Evolutionary conservation across 169 alveolate species (phyloP).

Genomic region (Cryptosporidium canis): DNA sequence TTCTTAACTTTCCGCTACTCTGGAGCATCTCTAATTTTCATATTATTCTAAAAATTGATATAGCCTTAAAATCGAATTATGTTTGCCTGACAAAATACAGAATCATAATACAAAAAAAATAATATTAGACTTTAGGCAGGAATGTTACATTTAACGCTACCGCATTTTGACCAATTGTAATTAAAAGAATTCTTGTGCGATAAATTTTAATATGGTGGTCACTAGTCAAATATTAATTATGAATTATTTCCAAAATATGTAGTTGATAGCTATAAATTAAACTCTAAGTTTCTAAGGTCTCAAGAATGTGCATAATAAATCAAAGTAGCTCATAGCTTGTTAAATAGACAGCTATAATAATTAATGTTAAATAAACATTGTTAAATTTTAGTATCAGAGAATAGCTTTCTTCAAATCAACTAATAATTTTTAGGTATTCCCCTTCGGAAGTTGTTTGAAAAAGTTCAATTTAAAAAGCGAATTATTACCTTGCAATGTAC

Average conservation of each 20-base stretch:
- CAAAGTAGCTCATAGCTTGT: no score
- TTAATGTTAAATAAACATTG: no score
- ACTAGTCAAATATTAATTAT: not conserved
- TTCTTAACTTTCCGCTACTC: slow-evolving; percentile 73
- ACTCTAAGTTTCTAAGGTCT: no score
- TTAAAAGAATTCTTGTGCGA: not conserved
- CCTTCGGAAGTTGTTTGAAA: no score
- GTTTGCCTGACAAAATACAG: not conserved
- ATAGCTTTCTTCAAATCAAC: no score
- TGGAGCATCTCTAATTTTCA: slow-evolving; percentile 67
- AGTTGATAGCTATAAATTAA: no score
- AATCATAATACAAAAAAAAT: slow-evolving; percentile 16
- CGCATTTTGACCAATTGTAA: slow-evolving; percentile 26
- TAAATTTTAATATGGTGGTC: not conserved
- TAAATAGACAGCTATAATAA: no score
- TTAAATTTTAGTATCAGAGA: no score
- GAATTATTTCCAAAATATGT: not conserved
- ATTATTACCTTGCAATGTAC: no score
- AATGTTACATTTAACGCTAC: slow-evolving; percentile 13
- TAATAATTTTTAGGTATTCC: no score
- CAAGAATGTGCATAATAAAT: no score
- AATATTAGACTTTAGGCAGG: slow-evolving; percentile 5
- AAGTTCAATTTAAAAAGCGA: no score
- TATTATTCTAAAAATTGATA: slow-evolving; percentile 27
- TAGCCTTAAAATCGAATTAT: not conserved